Evolutionary conservation across 1,139 yeast species (phyloP), one percentile per base, ranked within the genome.

Genomic region (Saccharomyces pastorianus): DNA sequence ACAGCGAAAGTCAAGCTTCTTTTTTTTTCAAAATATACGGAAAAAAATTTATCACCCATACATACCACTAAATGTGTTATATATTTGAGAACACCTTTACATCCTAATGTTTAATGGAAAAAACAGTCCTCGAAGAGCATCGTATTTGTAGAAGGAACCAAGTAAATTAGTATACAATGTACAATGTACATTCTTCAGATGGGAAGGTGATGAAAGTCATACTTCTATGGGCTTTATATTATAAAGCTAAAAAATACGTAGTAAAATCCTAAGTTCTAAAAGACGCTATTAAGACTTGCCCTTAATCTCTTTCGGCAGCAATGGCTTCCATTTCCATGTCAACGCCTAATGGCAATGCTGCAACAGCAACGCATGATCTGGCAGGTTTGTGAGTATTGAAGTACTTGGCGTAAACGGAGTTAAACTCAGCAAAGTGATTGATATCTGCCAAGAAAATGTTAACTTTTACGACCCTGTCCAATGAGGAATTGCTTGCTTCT

Each of bases 301-400:
- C 49, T 55, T 55, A 58, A 9, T 64, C 61, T 47, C 61, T 65
- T 56, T 84, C 90, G 58, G 85, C 73, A 55, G 96, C 97, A 72
- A 90, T 75, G 53, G 84, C 88, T 75, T 90, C 97, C 63, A 80
- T 74, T 69, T 80, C 84, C 52, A 85, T 79, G 56, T 81, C 86
- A 57, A 83, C 88, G 56, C 89, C 88, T 70, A 90, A 81, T 59
- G 98, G 98, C 68, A 90, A 82, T 59, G 82, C 83, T 71, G 82
- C 84, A 60, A 89, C 97, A 48, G 96, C 96, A 62, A 90, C 95
- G 77, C 96, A 89, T 1, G 96, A 87, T 79, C 98, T 87, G 44
- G 97, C 96, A 54, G 98, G 97, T 73, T 86, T 87, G 77, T 88
- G 95, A 55, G 76, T 78, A 69, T 71, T 76, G 76, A 91, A 90